Conservation (phyloP, 192 early-diverging fungal species). For the Chytriomyces sp. region DNA sequence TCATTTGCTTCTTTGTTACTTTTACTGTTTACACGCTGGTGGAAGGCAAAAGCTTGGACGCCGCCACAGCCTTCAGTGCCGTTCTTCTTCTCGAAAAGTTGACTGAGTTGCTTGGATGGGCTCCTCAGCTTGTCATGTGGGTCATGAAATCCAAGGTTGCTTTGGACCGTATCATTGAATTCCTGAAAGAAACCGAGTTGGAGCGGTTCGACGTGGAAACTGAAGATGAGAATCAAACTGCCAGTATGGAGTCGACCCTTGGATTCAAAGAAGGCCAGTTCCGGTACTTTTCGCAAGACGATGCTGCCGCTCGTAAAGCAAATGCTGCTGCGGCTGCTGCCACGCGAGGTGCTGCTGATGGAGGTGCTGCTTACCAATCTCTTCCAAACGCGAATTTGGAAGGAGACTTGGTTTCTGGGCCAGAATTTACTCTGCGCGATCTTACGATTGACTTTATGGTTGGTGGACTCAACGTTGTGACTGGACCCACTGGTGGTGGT, state of each 20-base stretch:
- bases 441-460: conserved; percentile 35
- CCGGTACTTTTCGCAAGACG: conserved; percentile 25
- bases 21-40: conserved; percentile 58
- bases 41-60: conserved; percentile 42
- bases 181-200: conserved; percentile 41
- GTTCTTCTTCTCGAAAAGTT: conserved; percentile 41
- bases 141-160: conserved; percentile 59
- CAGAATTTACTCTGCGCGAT: conserved; percentile 40
- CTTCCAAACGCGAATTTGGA: conserved; percentile 13
- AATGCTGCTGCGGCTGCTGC: conserved; percentile 1
- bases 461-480: conserved; percentile 66
- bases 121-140: conserved; percentile 38
- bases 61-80: conserved; percentile 55
- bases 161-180: conserved; percentile 51
- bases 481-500: conserved; percentile 83
- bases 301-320: not conserved
- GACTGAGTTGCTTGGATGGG: conserved; percentile 28
- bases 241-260: not conserved
- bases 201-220: conserved; percentile 23
- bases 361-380: not conserved
- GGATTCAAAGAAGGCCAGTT: conserved; percentile 27
- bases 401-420: conserved; percentile 10
- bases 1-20: conserved; percentile 51
- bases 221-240: not conserved
- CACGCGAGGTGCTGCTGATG: not conserved